Conservation (phyloP, 768 basidiomycete species). For the Russula olivacea region DNA sequence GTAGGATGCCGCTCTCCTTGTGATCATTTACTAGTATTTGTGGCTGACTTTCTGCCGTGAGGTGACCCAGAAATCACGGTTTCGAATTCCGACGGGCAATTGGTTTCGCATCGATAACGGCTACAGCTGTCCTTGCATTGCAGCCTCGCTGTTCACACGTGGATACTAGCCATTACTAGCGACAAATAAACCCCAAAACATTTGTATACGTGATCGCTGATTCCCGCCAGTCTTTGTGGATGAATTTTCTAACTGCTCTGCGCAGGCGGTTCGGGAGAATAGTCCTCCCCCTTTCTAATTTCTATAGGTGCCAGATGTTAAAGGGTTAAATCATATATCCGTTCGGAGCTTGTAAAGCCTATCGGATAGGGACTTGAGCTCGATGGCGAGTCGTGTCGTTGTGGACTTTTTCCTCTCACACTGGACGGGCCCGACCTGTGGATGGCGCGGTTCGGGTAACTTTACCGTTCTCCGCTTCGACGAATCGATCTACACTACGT, state of each 20-base stretch:
- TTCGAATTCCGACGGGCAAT: not conserved
- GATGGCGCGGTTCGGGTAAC: not conserved
- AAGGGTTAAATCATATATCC: not conserved
- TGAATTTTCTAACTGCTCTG: not conserved
- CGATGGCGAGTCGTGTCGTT: not conserved
- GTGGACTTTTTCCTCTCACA: not conserved
- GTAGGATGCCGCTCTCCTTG: not conserved
- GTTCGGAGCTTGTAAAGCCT: not conserved
- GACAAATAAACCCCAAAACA: not conserved
- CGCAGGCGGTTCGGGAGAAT: not conserved
- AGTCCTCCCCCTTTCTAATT: too few species aligned
- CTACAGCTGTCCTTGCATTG: not conserved
- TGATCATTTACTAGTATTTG: not conserved
- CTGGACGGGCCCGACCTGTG: not conserved
- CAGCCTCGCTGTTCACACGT: not conserved
- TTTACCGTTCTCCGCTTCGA: not conserved
- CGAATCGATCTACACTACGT: not conserved
- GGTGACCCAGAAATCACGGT: not conserved
- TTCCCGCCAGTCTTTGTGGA: not conserved
- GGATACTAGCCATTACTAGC: too few species aligned
- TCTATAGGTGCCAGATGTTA: not conserved
- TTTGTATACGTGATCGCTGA: not conserved
- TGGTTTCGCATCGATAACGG: not conserved
- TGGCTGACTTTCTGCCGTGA: not conserved
- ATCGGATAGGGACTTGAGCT: constrained; percentile 3